A percentile compares a stretch with the other conserved stretches of the same genome.
Conservation (phyloP, 495 filamentous ascomycete species). For the Penicillium verhagenii region DNA sequence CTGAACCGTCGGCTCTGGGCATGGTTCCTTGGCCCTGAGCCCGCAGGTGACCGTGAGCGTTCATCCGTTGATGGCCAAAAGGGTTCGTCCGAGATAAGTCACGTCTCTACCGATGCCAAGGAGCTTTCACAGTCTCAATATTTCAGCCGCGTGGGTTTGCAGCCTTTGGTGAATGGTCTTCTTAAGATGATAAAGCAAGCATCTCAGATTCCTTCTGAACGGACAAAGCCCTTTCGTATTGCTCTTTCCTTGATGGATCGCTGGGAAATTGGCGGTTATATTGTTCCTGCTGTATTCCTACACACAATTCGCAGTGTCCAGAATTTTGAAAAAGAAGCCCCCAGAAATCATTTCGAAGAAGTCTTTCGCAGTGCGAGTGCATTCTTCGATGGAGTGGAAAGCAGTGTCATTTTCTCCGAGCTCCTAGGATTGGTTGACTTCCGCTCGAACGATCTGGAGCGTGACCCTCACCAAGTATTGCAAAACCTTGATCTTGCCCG, state of each 20-base stretch:
- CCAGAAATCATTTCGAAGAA: slow-evolving; percentile 72
- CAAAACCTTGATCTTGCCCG: slow-evolving; percentile 63
- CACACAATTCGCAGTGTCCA: slow-evolving; percentile 79
- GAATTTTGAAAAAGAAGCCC: slow-evolving; percentile 60
- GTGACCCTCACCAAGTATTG: slow-evolving; percentile 46
- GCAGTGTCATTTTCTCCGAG: slow-evolving; percentile 86
- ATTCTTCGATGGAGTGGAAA: slow-evolving; percentile 97
- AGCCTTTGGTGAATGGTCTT: slow-evolving; percentile 70
- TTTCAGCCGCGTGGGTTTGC: slow-evolving; percentile 75
- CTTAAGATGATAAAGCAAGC: slow-evolving; percentile 68
- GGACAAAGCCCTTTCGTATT: slow-evolving; percentile 85
- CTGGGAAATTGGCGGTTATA: slow-evolving; percentile 90
- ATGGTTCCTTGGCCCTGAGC: slow-evolving; percentile 92
- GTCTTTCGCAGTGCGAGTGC: slow-evolving; percentile 87
- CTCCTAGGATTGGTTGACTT: slow-evolving; percentile 55
- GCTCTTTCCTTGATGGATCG: slow-evolving; percentile 95
- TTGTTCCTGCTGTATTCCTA: slow-evolving; percentile 84
- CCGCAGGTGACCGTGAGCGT: slow-evolving; percentile 42
- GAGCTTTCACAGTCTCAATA: slow-evolving; percentile 58
- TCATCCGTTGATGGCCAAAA: slow-evolving; percentile 46
- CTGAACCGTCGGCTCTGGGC: slow-evolving; percentile 91
- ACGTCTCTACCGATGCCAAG: slow-evolving; percentile 42
- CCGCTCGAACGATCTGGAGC: slow-evolving; percentile 27
- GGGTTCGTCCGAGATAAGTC: slow-evolving; percentile 45
- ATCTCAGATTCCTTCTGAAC: slow-evolving; percentile 58